Evolutionary conservation across 2,329 filamentous ascomycete species (phyloP).

Genomic region (Thermothelomyces thermophilus): DNA sequence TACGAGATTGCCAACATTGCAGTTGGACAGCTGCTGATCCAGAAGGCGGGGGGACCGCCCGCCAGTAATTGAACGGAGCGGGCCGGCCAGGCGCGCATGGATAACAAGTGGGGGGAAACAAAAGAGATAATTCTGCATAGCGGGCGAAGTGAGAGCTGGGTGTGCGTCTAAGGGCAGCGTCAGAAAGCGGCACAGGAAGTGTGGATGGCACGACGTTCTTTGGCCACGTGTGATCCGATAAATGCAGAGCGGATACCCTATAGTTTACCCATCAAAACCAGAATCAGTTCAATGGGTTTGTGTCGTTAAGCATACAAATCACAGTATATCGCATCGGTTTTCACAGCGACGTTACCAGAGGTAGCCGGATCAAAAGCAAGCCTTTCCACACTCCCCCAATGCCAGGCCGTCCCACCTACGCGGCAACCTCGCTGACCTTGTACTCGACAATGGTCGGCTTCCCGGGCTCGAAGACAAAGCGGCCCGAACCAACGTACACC

Average conservation of each 20-base stretch:
- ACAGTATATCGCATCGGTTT: too few species aligned
- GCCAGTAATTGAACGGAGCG: conserved; percentile 10
- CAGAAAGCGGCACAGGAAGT: neutral
- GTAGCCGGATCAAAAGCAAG: neutral
- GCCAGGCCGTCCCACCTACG: neutral
- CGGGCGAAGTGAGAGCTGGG: neutral
- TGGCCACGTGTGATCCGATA: neutral
- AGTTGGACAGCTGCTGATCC: conserved; percentile 53
- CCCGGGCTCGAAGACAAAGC: conserved; percentile 36
- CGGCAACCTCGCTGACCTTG: conserved; percentile 37
- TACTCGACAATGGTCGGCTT: conserved; percentile 38
- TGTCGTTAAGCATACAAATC: neutral
- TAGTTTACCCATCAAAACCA: neutral
- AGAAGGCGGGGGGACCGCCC: conserved; percentile 29
- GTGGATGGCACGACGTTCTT: neutral
- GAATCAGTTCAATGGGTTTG: neutral
- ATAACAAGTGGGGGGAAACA: too few species aligned
- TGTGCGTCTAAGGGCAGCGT: neutral
- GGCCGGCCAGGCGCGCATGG: neutral
- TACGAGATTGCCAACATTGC: conserved; percentile 58
- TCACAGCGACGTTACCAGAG: too few species aligned
- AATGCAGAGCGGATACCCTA: conserved; percentile 10
- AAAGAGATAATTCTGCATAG: neutral
- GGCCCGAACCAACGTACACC: conserved; percentile 36
- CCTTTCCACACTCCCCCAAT: neutral